Percentiles rank a stretch among this genome's conserved stretches.
These are phyloP conservation scores for Austroboletus niveus DNA, from an alignment of 1,284 basidiomycete species.

Conservation along the genomic window DNA sequence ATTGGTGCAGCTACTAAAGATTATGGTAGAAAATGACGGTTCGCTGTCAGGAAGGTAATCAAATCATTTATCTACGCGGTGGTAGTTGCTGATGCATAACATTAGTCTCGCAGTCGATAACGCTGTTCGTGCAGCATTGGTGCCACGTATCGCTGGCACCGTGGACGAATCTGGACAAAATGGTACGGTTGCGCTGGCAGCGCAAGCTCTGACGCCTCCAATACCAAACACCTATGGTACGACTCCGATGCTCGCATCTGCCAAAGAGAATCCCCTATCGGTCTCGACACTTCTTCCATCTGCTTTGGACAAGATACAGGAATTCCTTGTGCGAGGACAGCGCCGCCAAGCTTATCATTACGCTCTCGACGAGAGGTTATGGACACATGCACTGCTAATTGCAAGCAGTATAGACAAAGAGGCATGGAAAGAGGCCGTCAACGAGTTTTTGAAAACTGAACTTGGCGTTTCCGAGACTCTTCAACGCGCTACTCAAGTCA, in stretches of 20 bases:
- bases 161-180: constrained; percentile 19
- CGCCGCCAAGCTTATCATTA: constrained; percentile 85
- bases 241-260: constrained; percentile 17
- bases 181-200: constrained; percentile 19
- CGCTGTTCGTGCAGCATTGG: constrained; percentile 60
- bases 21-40: constrained; percentile 87
- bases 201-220: constrained; percentile 16
- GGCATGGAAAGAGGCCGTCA: constrained; percentile 88
- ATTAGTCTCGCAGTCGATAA: constrained; percentile 69
- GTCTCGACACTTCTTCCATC: constrained; percentile 54
- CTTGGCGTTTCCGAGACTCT: constrained; percentile 47
- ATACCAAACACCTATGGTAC: constrained; percentile 19
- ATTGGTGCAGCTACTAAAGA: constrained; percentile 72
- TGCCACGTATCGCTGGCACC: constrained; percentile 49
- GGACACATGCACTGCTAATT: constrained; percentile 96
- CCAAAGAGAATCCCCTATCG: constrained; percentile 45
- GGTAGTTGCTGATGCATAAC: constrained; percentile 17
- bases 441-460: constrained; percentile 83
- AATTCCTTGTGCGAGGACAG: constrained; percentile 79
- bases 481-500: constrained; percentile 14
- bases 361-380: constrained; percentile 85
- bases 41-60: constrained; percentile 75
- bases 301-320: constrained; percentile 76
- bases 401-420: constrained; percentile 92
- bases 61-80: not conserved